phyloP scores from a whole-genome alignment of 2,329 filamentous ascomycete genomes.

The Sphaerulina vaccinii region DNA sequence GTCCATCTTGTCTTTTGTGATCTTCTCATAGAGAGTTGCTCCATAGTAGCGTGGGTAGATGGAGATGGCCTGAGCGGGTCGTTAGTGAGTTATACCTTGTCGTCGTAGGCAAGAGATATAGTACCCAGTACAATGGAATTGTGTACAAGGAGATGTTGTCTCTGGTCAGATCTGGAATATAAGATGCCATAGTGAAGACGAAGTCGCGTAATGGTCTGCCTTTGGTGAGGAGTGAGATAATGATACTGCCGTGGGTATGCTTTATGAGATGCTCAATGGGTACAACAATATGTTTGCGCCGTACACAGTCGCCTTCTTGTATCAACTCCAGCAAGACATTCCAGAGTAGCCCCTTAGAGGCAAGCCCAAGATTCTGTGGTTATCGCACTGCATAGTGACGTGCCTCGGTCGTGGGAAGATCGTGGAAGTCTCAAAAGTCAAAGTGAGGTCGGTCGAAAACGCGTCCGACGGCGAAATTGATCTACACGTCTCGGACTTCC shows the following conservation, averaged over 20 bases:
- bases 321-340: neutral
- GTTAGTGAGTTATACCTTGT: constrained; percentile 20
- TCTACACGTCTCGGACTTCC: neutral
- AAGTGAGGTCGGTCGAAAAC: too few relatives aligned
- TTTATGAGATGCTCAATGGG: too few relatives aligned
- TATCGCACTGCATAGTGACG: constrained; percentile 6
- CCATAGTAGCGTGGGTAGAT: constrained; percentile 40
- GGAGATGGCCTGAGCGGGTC: constrained; percentile 26
- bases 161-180: constrained; percentile 23
- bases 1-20: constrained; percentile 29
- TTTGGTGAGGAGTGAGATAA: neutral
- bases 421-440: neutral
- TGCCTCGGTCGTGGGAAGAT: neutral
- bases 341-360: neutral
- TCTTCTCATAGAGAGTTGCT: constrained; percentile 18
- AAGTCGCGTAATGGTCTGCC: too few relatives aligned
- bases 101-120: constrained; percentile 32
- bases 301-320: neutral
- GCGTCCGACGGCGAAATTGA: too few relatives aligned
- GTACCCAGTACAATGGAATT: constrained; percentile 35
- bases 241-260: neutral
- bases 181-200: constrained; percentile 29
- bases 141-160: constrained; percentile 34
- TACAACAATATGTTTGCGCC: neutral
- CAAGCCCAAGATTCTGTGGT: neutral